Evolutionary conservation across 2,329 filamentous ascomycete species (phyloP), one percentile per base, ranked within the genome.

Genomic region (Pseudogymnoascus sp.): DNA sequence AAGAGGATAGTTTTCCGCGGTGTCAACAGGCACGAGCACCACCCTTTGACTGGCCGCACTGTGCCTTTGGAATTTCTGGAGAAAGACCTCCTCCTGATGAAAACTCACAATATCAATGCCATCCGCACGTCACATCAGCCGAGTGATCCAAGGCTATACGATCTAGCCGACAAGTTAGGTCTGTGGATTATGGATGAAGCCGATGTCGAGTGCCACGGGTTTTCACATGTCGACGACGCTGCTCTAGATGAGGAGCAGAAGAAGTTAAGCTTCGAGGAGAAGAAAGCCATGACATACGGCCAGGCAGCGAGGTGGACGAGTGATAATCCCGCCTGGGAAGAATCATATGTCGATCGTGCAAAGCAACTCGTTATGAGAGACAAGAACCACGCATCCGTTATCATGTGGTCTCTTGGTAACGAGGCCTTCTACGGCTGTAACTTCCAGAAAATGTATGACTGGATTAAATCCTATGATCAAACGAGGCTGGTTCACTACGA

Each of bases 111-210:
- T 67, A 81, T 91, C 71, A 91, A 91, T 66, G 84, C 86, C 1
- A 80, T 91, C 11, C 83, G 88, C 1, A 87, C 84, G 0, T 86
- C 81, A 0, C 87, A 90, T 69, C 84, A 90, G 61, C 81, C 83
- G 10, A 86, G 83, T 31, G 82, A 87, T 63, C 77, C 80, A 1
- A 74, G 78, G 3, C 71, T 87, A 1, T 86, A 85, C 64, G 82
- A 86, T 31, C 75, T 87, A 0, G 79, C 83, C 0, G 83, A 87
- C 60, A 80, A 85, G 66, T 74, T 87, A n/a, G 85, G 85, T 0
- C 77, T 88, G 36, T 88, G 83, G 81, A 80, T 81, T 14, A 79
- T 80, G 65, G 77, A 79, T 61, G 78, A 80, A 69, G 78, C 78
- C 0, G 78, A 80, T 68, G 66, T 80, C 11, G 78, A 80, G 66